phyloP scores from a whole-genome alignment of 176 grass and related monocot genomes.

The Ensete glaucum region DNA sequence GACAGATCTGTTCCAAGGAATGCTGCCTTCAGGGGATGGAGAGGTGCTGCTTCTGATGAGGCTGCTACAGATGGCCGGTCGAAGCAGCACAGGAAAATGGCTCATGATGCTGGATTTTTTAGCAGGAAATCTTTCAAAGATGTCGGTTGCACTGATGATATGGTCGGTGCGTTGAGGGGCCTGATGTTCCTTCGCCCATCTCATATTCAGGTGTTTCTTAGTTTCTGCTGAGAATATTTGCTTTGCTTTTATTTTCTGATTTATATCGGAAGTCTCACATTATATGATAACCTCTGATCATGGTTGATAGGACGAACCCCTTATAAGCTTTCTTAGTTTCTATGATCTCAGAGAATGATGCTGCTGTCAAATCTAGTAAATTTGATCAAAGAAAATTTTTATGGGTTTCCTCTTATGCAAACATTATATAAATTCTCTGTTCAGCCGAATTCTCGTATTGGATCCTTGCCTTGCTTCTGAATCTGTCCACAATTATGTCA shows the following conservation, averaged over 20 bases:
- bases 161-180: constrained; percentile 45
- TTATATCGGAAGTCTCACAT: too few species aligned
- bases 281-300: too few species aligned
- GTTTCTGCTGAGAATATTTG: constrained; percentile 2
- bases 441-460: too few species aligned
- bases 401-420: too few species aligned
- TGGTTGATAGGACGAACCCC: not conserved
- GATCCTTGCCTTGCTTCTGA: too few species aligned
- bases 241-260: not conserved
- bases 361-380: not conserved
- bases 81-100: constrained; percentile 20
- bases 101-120: constrained; percentile 57
- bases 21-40: constrained; percentile 42
- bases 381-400: not conserved
- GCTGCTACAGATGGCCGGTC: constrained; percentile 22
- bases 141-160: constrained; percentile 49
- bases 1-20: not conserved
- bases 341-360: not conserved
- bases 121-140: constrained; percentile 66
- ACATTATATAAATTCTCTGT: too few species aligned
- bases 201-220: constrained; percentile 68
- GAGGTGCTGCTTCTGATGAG: constrained; percentile 10
- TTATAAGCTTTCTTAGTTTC: not conserved
- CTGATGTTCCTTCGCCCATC: constrained; percentile 60
- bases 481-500: too few species aligned